Base-by-base conservation (phyloP, 805 yeast genomes). In the Ogataea trehaloabstinens region DNA sequence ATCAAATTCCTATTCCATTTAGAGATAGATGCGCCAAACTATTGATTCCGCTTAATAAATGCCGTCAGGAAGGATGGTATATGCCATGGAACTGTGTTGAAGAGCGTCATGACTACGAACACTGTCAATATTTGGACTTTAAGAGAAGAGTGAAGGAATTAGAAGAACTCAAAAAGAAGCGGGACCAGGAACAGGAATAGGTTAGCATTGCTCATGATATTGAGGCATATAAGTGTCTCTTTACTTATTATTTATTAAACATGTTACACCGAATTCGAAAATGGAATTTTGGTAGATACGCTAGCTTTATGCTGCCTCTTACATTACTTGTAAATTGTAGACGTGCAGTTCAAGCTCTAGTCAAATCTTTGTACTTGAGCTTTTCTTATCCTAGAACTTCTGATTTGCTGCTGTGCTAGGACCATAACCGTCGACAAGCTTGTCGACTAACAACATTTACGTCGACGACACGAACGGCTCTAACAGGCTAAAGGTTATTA, bases 121-220 rank as follows among this genome's bases (percentile, higher is more conserved):
- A 84, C 58, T 86, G 95, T 62, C 85, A 86, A 64, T 83, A 83
- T 60, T 63, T 80, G 61, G 95, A 87, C 59, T 85, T 82, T 68
- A 74, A 80, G 60, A 77, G 93, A 68, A 77, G 95, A 64, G 85
- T 83, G 42, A 71, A 78, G 57, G 90, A 83, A 65, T 69, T 84
- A 61, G 74, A 78, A 55, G 72, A 71, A 42, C 64, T 71, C 50
- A 81, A 79, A 59, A 73, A 57, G 34, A 49, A 55, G 41, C 52
- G 67, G 43, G 60, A 54, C 33, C 49, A 46, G 6, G 34, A 28
- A 4, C 35, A 37, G 30, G 10, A n/a, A 19, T 19, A 19, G 5
- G 6, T 15, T 17, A 25, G 35, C 18, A 28, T 7, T 16, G 18
- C 31, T 22, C n/a, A n/a, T n/a, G n/a, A n/a, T n/a, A n/a, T n/a